A percentile compares a stretch with the other conserved stretches of the same genome.
Conservation (phyloP, 2,329 filamentous ascomycete species). For the Neofusicoccum sp. region DNA sequence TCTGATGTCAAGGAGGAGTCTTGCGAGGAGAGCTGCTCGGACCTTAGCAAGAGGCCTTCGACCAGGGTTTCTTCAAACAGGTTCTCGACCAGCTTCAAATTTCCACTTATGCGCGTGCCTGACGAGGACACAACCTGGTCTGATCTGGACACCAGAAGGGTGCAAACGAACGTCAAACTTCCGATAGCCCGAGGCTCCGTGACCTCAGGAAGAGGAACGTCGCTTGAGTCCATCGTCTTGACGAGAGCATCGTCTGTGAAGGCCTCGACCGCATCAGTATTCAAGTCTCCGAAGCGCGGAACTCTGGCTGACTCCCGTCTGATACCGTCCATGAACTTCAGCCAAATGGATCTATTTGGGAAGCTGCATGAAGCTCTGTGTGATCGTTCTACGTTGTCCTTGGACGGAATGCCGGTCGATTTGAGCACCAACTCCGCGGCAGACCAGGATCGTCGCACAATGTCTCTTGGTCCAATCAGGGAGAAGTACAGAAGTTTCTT, state of each 20-base stretch:
- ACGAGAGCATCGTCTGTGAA: neutral
- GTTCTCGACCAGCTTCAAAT: constrained; percentile 27
- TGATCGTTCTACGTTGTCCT: constrained; percentile 22
- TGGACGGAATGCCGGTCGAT: constrained; percentile 23
- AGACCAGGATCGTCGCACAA: neutral
- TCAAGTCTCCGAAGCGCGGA: neutral
- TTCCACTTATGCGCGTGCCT: constrained; percentile 20
- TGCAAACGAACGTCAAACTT: constrained; percentile 23
- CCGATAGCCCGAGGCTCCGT: constrained; percentile 14
- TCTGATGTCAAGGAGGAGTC: constrained; percentile 50
- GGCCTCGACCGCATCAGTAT: constrained; percentile 3
- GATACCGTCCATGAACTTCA: constrained; percentile 50
- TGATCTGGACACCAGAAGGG: neutral
- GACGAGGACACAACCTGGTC: constrained; percentile 3
- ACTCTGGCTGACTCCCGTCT: constrained; percentile 31
- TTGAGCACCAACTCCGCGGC: neutral
- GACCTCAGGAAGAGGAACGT: neutral
- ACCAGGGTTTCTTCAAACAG: constrained; percentile 37
- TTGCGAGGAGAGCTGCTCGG: constrained; percentile 37
- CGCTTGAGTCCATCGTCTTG: constrained; percentile 6
- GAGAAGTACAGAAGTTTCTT: constrained; percentile 49
- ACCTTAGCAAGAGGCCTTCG: constrained; percentile 15
- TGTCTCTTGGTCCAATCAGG: constrained; percentile 36
- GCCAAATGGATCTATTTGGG: constrained; percentile 45
- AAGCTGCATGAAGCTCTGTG: constrained; percentile 46